Conservation (phyloP, 179 eudicot genomes). For the Spergularia azorica region DNA sequence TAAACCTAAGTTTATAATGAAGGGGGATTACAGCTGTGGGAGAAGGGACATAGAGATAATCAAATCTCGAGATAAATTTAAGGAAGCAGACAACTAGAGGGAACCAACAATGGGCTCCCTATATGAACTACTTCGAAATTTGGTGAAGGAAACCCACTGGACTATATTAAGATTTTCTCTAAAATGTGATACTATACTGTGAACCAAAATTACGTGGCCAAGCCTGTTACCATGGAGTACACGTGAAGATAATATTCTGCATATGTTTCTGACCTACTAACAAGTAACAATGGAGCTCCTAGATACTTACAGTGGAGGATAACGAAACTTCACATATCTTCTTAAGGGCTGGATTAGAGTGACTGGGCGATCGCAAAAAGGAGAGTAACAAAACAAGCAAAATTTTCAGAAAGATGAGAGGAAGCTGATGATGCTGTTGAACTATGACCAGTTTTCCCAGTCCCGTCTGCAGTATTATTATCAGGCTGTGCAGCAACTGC, state of each 20-base stretch:
- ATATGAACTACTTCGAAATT: background rate
- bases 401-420: conserved; percentile 15
- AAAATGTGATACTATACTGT: background rate
- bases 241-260: background rate
- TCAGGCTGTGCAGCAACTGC: conserved; percentile 57
- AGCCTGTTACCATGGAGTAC: conserved; percentile 17
- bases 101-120: no score
- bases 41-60: no score
- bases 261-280: conserved; percentile 20
- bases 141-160: background rate
- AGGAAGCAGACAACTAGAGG: no score
- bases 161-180: background rate
- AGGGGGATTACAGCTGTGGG: no score
- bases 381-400: conserved; percentile 23
- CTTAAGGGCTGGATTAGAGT: background rate
- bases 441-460: conserved; percentile 20
- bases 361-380: conserved; percentile 19
- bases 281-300: conserved; percentile 13
- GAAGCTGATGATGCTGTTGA: conserved; percentile 30
- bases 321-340: conserved; percentile 6
- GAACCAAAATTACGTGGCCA: conserved; percentile 12
- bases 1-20: no score
- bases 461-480: conserved; percentile 21
- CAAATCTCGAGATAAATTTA: no score
- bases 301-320: conserved; percentile 20